Percentiles rank a stretch among this genome's conserved stretches.
Evolutionary conservation across 805 yeast genomes (phyloP).

Genomic region (Danielozyma ontarioensis): DNA sequence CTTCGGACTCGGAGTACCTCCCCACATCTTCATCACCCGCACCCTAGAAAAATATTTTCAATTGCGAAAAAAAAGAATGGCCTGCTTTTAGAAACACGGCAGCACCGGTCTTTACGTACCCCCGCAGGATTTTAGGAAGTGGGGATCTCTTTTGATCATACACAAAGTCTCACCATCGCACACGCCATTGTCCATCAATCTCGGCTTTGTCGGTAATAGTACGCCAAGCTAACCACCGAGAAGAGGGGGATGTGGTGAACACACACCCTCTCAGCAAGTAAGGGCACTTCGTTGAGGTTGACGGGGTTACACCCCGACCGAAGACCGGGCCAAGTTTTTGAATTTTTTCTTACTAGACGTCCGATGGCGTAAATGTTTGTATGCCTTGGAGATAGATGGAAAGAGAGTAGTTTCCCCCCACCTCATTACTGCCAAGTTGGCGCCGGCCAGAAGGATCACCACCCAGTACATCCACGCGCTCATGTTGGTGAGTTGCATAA

Average conservation of each 20-base stretch:
- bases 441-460: slow-evolving; percentile 41
- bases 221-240: no score
- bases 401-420: slow-evolving; percentile 43
- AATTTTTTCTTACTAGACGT: slow-evolving; percentile 29
- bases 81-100: neutral
- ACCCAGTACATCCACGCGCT: slow-evolving; percentile 44
- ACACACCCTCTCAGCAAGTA: no score
- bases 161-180: neutral
- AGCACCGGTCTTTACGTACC: neutral
- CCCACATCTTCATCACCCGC: neutral
- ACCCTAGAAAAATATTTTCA: neutral
- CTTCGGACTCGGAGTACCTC: neutral
- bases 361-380: slow-evolving; percentile 27
- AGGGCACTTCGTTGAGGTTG: no score
- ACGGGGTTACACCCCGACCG: neutral
- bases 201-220: no score
- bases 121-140: neutral
- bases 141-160: neutral
- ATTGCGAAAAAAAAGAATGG: neutral
- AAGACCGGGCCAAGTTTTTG: slow-evolving; percentile 13
- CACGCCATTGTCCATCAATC: no score
- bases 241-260: no score
- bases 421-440: slow-evolving; percentile 47
- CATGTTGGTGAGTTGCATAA: slow-evolving; percentile 73
- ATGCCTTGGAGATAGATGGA: slow-evolving; percentile 31